Evolutionary conservation across 202 grass and related monocot species (phyloP), one percentile per base, ranked within the genome.

Genomic region (Eragrostis tef): DNA sequence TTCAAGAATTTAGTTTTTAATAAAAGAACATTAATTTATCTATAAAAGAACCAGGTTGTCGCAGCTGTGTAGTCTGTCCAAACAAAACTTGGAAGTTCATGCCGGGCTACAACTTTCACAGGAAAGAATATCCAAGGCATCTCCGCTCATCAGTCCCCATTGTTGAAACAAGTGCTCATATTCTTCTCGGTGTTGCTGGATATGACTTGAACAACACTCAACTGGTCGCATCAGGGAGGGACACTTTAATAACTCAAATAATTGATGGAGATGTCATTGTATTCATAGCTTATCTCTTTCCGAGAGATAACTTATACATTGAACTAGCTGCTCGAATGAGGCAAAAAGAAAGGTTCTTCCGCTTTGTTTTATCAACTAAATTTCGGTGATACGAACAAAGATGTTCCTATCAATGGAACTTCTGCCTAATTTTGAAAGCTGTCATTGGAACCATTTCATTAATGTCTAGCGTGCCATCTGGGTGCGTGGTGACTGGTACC

Each of bases 271-370:
- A 47, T 58, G 20, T 0, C 27, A 36, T 46, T 25, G 31, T 20
- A 21, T 75, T 52, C 57, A 57, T 39, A 76, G 70, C 56, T 26
- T 81, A 81, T 85, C 75, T 88, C 78, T 22, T 72, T 81, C 77
- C 77, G 81, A 42, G 31, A 42, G 49, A 89, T 81, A 71, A 68
- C 64, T 7, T 89, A 66, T 77, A 11, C 44, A 22, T 36, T 1
- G 17, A 22, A 19, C 2, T 52, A 15, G 19, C 5, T 69, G 5
- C 62, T 75, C 81, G 45, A 84, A 74, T 27, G 42, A 84, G 58
- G 64, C 71, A 34, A 39, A 7, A 10, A 3, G 29, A 31, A 31
- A 31, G 1, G 29, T 31, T 31, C 29, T 6, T 39, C 34, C 5
- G 34, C 34, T 39, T 34, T 6, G 3, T 39, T 39, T 39, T 39